Evolutionary conservation across 1,139 yeast genomes (phyloP).

Genomic region (Debaryomycetaceae sp.): DNA sequence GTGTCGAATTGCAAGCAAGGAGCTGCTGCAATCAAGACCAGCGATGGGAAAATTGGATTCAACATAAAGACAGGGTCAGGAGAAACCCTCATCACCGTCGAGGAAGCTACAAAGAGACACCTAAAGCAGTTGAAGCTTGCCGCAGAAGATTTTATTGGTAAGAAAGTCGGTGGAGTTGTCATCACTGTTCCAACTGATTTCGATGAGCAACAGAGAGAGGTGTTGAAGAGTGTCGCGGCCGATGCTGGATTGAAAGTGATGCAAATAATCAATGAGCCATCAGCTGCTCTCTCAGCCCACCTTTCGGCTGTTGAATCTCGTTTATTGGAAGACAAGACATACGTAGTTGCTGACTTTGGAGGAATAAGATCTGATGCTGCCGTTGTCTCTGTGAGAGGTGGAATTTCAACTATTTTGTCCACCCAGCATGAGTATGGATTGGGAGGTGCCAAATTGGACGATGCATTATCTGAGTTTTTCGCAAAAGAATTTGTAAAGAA

Average conservation of each 20-base stretch:
- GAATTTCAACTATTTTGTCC: slow-evolving; percentile 83
- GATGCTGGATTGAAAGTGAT: slow-evolving; percentile 76
- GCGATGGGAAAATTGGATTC: slow-evolving; percentile 70
- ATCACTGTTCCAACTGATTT: slow-evolving; percentile 91
- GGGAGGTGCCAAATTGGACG: slow-evolving; percentile 88
- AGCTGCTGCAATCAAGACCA: slow-evolving; percentile 67
- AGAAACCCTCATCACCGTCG: slow-evolving; percentile 52
- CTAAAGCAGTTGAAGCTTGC: slow-evolving; percentile 77
- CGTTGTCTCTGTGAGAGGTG: slow-evolving; percentile 89
- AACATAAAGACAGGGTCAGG: slow-evolving; percentile 51
- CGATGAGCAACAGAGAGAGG: slow-evolving; percentile 66
- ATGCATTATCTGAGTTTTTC: slow-evolving; percentile 73
- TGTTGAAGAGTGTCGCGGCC: slow-evolving; percentile 58
- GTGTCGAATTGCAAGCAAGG: slow-evolving; percentile 57
- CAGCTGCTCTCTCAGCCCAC: slow-evolving; percentile 86
- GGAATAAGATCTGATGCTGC: slow-evolving; percentile 97
- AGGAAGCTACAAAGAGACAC: slow-evolving; percentile 82
- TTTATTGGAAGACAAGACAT: slow-evolving; percentile 67
- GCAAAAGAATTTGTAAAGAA: slow-evolving; percentile 95
- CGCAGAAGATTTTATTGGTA: slow-evolving; percentile 91
- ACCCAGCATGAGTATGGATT: slow-evolving; percentile 79
- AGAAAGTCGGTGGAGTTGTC: slow-evolving; percentile 75
- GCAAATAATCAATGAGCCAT: slow-evolving; percentile 90
- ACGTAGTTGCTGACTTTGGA: slow-evolving; percentile 95
- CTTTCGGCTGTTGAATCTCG: slow-evolving; percentile 53